phyloP scores from a whole-genome alignment of 1,284 basidiomycete species.

The Ustilago tritici region DNA sequence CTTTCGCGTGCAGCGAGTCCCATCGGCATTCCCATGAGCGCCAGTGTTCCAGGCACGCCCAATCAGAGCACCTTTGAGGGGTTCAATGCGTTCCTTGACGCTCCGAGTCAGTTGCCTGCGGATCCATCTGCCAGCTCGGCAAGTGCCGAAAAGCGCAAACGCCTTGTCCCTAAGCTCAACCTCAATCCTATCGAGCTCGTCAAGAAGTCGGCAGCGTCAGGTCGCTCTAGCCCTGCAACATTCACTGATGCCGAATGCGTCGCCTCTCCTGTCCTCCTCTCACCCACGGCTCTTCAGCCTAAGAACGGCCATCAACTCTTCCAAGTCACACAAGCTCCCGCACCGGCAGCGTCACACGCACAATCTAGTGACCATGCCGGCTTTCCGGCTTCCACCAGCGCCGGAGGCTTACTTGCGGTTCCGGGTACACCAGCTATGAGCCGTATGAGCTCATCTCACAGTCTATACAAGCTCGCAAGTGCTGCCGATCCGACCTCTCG shows the following conservation, averaged over 20 bases:
- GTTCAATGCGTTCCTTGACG: slow-evolving; percentile 11
- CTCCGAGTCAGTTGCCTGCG: neutral
- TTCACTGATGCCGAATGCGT: slow-evolving; percentile 30
- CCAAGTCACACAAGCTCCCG: neutral
- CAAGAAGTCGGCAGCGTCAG: slow-evolving; percentile 24
- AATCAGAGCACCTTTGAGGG: slow-evolving; percentile 41
- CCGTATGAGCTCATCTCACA: slow-evolving; percentile 41
- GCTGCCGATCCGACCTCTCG: slow-evolving; percentile 14
- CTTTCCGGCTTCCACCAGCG: slow-evolving; percentile 18
- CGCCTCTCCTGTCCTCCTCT: slow-evolving; percentile 35
- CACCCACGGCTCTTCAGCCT: slow-evolving; percentile 22
- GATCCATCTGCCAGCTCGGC: slow-evolving; percentile 6
- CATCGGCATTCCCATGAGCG: slow-evolving; percentile 28
- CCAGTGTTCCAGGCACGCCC: slow-evolving; percentile 43
- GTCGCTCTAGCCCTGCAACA: slow-evolving; percentile 30
- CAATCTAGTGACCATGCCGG: neutral
- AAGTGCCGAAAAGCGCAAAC: slow-evolving; percentile 24
- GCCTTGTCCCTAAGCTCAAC: slow-evolving; percentile 37
- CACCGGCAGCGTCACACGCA: slow-evolving; percentile 2
- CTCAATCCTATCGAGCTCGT: slow-evolving; percentile 33
- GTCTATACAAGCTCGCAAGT: slow-evolving; percentile 25
- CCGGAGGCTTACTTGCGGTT: slow-evolving; percentile 26
- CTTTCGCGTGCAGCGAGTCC: slow-evolving; percentile 49
- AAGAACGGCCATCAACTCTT: slow-evolving; percentile 4
- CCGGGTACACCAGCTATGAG: slow-evolving; percentile 28